Percentiles rank a stretch among this genome's conserved stretches.
Evolutionary conservation across 2,329 filamentous ascomycete species (phyloP).

Genomic region (Daldinia sp.): DNA sequence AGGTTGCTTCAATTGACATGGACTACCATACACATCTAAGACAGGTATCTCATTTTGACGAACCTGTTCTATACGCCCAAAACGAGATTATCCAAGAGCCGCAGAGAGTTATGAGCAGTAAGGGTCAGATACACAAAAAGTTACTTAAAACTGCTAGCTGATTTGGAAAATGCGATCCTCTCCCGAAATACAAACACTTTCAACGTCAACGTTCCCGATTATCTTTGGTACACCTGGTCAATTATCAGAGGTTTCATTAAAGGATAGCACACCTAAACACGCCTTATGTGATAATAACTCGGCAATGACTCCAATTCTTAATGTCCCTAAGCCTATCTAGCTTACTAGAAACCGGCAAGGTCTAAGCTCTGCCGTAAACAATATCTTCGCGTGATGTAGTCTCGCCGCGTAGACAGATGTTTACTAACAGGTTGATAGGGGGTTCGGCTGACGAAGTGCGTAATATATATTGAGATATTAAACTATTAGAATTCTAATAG

Average conservation of each 20-base stretch:
- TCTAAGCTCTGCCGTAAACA: not conserved
- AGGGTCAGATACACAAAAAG: not conserved
- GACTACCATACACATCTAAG: not conserved
- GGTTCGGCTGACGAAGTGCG: not conserved
- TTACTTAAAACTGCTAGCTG: too few relatives aligned
- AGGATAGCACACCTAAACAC: not conserved
- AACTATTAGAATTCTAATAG: too few relatives aligned
- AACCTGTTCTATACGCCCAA: not conserved
- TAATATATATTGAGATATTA: too few relatives aligned
- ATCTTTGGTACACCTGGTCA: not conserved
- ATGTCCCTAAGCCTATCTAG: not conserved
- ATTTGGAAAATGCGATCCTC: too few relatives aligned
- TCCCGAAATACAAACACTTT: not conserved
- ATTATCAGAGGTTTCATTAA: not conserved
- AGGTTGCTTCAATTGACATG: not conserved
- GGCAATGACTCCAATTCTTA: not conserved
- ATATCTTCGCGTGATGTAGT: not conserved
- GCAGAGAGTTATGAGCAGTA: not conserved
- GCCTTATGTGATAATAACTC: not conserved
- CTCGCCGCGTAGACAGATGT: not conserved
- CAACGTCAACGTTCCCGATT: not conserved
- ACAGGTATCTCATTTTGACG: not conserved
- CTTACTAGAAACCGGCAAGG: not conserved
- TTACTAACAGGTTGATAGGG: not conserved
- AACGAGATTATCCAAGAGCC: not conserved